phyloP scores from a whole-genome alignment of 2,329 filamentous ascomycete species.

The Plenodomus biglobosus region DNA sequence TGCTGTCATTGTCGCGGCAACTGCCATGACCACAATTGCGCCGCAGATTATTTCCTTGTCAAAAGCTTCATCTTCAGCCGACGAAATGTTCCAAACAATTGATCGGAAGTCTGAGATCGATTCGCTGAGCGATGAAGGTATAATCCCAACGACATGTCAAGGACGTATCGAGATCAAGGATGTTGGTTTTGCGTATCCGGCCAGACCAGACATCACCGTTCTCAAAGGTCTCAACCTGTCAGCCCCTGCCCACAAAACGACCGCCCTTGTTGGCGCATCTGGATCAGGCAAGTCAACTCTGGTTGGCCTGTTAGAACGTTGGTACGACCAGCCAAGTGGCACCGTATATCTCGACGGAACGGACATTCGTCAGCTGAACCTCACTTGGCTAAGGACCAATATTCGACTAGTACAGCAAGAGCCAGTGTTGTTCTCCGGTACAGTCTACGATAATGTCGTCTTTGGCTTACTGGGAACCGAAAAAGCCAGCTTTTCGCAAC shows the following conservation, averaged over 20 bases:
- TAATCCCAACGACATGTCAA: constrained; percentile 20
- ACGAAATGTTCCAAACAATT: constrained; percentile 58
- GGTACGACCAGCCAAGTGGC: constrained; percentile 40
- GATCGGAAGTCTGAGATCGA: constrained; percentile 83
- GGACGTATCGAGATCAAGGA: constrained; percentile 71
- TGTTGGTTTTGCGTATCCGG: constrained; percentile 91
- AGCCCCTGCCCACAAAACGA: constrained; percentile 86
- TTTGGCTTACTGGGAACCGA: constrained; percentile 72
- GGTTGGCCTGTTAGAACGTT: constrained; percentile 72
- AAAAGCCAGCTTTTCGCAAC: constrained; percentile 54
- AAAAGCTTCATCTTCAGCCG: constrained; percentile 38
- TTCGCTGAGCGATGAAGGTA: constrained; percentile 30
- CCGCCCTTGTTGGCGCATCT: constrained; percentile 88
- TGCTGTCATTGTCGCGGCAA: constrained; percentile 49
- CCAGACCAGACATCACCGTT: constrained; percentile 82
- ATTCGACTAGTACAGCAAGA: constrained; percentile 91
- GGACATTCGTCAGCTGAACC: constrained; percentile 76
- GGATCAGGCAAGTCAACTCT: constrained; percentile 95
- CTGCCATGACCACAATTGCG: constrained; percentile 81
- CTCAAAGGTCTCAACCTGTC: constrained; percentile 78
- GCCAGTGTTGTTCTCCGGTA: constrained; percentile 83
- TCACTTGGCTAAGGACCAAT: constrained; percentile 88
- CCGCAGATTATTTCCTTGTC: constrained; percentile 76
- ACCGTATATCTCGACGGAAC: constrained; percentile 40
- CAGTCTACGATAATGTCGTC: constrained; percentile 83